Evolutionary conservation across 1,284 basidiomycete genomes (phyloP).

Genomic region (Volvariella volvacea): DNA sequence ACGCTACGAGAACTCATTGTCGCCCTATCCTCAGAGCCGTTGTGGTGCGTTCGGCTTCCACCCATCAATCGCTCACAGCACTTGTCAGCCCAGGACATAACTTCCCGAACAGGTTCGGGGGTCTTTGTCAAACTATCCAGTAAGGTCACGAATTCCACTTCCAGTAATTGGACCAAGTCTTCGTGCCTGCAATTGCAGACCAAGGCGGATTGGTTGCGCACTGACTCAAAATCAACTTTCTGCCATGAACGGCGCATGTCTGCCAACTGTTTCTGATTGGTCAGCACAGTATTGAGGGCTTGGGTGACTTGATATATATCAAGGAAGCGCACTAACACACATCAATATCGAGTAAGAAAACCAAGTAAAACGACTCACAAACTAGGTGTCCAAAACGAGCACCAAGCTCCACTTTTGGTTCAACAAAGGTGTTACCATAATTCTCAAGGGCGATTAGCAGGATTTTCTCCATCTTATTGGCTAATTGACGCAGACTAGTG

Average conservation of each 20-base stretch:
- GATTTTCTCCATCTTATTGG: conserved; percentile 89
- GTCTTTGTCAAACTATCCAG: conserved; percentile 67
- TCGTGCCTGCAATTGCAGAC: conserved; percentile 89
- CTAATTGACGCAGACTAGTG: conserved; percentile 68
- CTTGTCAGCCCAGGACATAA: conserved; percentile 86
- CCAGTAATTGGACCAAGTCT: conserved; percentile 75
- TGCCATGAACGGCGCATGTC: conserved; percentile 85
- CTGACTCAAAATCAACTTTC: conserved; percentile 83
- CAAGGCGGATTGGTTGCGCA: conserved; percentile 83
- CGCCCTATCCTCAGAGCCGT: conserved; percentile 57
- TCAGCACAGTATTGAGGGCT: conserved; percentile 77
- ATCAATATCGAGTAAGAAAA: conserved; percentile 5
- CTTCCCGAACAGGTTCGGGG: conserved; percentile 75
- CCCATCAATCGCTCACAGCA: conserved; percentile 81
- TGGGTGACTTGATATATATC: conserved; percentile 88
- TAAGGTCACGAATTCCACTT: conserved; percentile 77
- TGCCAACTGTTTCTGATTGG: conserved; percentile 74
- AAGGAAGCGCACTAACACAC: conserved; percentile 69
- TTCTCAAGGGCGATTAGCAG: conserved; percentile 71
- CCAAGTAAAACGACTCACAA: conserved; percentile 43
- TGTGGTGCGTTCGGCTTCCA: conserved; percentile 41
- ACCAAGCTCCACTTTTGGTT: conserved; percentile 83
- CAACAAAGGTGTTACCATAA: conserved; percentile 85
- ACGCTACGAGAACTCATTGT: conserved; percentile 83
- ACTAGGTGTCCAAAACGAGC: conserved; percentile 85